Conservation (phyloP, 73 alveolate genomes). For the Effrenium voratum region DNA sequence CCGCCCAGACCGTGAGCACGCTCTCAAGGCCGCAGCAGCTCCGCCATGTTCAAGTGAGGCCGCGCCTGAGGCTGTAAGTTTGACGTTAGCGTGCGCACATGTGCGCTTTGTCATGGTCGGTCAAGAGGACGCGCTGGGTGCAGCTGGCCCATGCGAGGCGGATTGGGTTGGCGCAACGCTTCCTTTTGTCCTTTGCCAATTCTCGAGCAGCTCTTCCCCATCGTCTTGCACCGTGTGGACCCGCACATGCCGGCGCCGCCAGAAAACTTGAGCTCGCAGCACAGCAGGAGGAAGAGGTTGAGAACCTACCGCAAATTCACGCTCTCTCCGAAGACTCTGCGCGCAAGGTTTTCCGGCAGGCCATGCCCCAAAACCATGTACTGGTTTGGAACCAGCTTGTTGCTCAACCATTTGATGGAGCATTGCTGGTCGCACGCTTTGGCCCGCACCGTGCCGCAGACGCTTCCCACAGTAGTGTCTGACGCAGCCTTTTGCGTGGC, state of each 20-base stretch:
- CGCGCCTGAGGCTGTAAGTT: slow-evolving; percentile 6
- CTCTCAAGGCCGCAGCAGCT: not conserved
- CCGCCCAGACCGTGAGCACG: slow-evolving; percentile 8
- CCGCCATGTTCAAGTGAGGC: not conserved
- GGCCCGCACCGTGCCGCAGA: not conserved
- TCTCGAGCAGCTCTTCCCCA: not conserved
- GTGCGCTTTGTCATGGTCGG: slow-evolving; percentile 2
- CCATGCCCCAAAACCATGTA: slow-evolving; percentile 45
- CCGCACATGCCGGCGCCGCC: not conserved
- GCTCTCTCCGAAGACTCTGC: not conserved
- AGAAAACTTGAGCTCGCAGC: not conserved
- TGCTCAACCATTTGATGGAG: slow-evolving; percentile 6
- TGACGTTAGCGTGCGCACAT: not conserved
- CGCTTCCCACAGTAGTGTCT: too few species aligned
- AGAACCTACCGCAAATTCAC: slow-evolving; percentile 4
- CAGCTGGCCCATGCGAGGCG: slow-evolving; percentile 25
- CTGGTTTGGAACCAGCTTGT: slow-evolving; percentile 16
- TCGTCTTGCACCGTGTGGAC: slow-evolving; percentile 4
- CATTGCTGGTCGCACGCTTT: not conserved
- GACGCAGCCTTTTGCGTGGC: too few species aligned
- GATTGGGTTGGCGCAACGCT: slow-evolving; percentile 26
- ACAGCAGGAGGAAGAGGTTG: not conserved
- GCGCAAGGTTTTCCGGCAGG: not conserved
- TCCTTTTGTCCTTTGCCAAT: slow-evolving; percentile 10
- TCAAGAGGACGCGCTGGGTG: slow-evolving; percentile 46